phyloP scores from a whole-genome alignment of 495 filamentous ascomycete species.

The Penicillium simplicissimum region DNA sequence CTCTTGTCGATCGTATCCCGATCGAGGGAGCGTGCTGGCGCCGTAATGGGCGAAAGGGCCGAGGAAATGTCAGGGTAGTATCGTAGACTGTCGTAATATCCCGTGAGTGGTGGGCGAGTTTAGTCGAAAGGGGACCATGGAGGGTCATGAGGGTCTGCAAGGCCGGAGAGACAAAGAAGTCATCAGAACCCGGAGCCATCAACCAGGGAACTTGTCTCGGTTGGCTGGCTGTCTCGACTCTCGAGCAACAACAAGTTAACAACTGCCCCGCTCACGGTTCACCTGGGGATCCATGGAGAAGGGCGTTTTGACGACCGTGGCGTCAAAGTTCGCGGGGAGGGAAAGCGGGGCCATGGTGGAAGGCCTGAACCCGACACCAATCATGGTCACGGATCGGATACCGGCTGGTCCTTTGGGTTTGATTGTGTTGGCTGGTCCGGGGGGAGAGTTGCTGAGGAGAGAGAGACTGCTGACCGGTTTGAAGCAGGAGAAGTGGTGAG shows the following conservation, averaged over 20 bases:
- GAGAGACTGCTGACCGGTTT: background rate
- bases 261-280: background rate
- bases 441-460: background rate
- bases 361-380: background rate
- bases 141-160: background rate
- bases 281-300: background rate
- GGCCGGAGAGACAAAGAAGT: background rate
- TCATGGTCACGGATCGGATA: background rate
- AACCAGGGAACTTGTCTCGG: background rate
- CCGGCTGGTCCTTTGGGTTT: background rate
- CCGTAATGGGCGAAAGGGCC: background rate
- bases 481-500: background rate
- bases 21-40: background rate
- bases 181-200: background rate
- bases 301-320: background rate
- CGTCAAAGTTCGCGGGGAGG: background rate
- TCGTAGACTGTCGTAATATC: too few relatives aligned
- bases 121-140: background rate
- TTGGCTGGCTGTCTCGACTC: background rate
- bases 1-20: background rate
- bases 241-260: too few relatives aligned
- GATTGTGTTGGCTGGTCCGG: background rate
- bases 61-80: background rate
- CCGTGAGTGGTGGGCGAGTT: background rate
- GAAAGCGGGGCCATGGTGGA: background rate